Evolutionary conservation across 2,329 filamentous ascomycete genomes (phyloP).

Genomic region (Trichoderma citrinoviride): DNA sequence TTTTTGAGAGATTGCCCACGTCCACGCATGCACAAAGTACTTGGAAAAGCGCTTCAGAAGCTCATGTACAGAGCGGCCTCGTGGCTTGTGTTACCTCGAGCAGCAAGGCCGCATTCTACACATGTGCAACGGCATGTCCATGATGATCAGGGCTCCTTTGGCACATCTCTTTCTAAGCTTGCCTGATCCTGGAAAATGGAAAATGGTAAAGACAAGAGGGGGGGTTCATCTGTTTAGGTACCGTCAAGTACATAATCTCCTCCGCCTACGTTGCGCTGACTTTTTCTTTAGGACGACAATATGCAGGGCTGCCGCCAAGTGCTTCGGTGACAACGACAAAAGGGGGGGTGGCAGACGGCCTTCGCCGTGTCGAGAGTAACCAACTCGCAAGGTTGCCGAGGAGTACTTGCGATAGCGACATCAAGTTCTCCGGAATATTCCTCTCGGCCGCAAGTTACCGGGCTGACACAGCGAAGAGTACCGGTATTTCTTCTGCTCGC

Average conservation of each 20-base stretch:
- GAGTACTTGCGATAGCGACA: not conserved
- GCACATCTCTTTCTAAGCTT: not conserved
- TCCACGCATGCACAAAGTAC: not conserved
- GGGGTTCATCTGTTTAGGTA: not conserved
- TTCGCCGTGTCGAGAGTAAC: not conserved
- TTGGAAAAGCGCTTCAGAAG: not conserved
- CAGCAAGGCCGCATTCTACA: not conserved
- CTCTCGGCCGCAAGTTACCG: not conserved
- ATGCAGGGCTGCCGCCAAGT: not conserved
- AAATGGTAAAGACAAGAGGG: not conserved
- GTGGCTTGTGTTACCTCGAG: not conserved
- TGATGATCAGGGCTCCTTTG: not conserved
- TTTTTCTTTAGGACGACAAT: not conserved
- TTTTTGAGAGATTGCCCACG: not conserved
- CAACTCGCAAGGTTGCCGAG: not conserved
- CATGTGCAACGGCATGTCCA: slow-evolving; percentile 4
- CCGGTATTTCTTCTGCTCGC: not conserved
- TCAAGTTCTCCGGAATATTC: not conserved
- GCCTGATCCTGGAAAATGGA: not conserved
- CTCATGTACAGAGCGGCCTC: not conserved
- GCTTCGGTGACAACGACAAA: not conserved
- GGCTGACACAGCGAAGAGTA: not conserved
- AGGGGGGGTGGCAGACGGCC: not conserved
- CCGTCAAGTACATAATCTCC: not conserved
- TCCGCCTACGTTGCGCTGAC: not conserved